Evolutionary conservation across 202 grass and related monocot species (phyloP).

Genomic region (Panicum hallii): DNA sequence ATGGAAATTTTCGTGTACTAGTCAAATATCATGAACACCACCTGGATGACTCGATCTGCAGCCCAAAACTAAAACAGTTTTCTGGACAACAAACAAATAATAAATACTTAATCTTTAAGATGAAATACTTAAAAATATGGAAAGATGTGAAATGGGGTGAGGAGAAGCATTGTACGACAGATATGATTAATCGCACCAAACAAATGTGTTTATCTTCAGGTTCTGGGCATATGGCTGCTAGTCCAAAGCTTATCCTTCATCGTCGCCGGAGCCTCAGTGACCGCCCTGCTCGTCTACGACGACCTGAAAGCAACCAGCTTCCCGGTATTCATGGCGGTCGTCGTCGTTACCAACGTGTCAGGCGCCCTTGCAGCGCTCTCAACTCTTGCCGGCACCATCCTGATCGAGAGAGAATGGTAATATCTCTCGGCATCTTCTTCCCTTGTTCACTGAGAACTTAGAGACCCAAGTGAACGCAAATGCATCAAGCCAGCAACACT

Average conservation of each 20-base stretch:
- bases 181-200: no score
- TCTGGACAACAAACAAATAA: no score
- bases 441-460: neutral
- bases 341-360: slow-evolving; percentile 69
- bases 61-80: no score
- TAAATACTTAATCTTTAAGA: no score
- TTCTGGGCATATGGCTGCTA: slow-evolving; percentile 69
- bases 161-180: no score
- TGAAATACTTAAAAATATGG: no score
- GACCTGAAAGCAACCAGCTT: slow-evolving; percentile 52
- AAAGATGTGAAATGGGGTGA: no score
- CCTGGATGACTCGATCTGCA: no score
- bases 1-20: no score
- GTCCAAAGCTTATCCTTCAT: slow-evolving; percentile 81
- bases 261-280: slow-evolving; percentile 65
- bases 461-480: neutral
- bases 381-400: slow-evolving; percentile 85
- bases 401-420: slow-evolving; percentile 96
- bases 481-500: neutral
- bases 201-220: slow-evolving; percentile 32
- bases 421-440: neutral
- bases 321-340: slow-evolving; percentile 54
- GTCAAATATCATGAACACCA: no score
- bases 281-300: slow-evolving; percentile 55
- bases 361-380: slow-evolving; percentile 84